Evolutionary conservation across 2,329 filamentous ascomycete genomes (phyloP).

Genomic region (Neocucurbitaria cava): DNA sequence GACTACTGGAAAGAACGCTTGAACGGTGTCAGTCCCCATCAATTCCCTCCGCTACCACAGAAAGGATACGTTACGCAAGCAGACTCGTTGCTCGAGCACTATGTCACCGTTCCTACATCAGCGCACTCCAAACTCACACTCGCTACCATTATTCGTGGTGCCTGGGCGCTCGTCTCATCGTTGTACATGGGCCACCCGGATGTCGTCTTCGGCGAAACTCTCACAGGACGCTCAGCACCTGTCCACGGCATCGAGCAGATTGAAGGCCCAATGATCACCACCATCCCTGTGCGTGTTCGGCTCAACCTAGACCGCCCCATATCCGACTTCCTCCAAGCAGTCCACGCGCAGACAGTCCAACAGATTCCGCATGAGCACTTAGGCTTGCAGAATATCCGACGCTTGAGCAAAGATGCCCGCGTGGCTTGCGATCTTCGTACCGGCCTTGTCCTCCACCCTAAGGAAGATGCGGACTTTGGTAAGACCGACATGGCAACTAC

Average conservation of each 20-base stretch:
- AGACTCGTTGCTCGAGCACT: conserved; percentile 60
- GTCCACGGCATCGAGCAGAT: conserved; percentile 60
- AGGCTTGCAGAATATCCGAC: conserved; percentile 66
- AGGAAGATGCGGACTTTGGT: conserved; percentile 34
- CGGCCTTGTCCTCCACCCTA: conserved; percentile 48
- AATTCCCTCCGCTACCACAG: conserved; percentile 59
- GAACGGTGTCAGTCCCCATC: conserved; percentile 53
- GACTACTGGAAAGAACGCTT: conserved; percentile 59
- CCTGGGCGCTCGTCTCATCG: conserved; percentile 66
- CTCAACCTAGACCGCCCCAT: conserved; percentile 54
- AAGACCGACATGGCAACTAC: conserved; percentile 20
- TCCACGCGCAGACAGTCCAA: conserved; percentile 64
- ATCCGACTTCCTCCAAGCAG: conserved; percentile 60
- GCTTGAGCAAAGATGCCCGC: conserved; percentile 43
- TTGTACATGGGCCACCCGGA: conserved; percentile 61
- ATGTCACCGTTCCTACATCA: conserved; percentile 47
- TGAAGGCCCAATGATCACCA: conserved; percentile 68
- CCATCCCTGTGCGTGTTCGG: conserved; percentile 62
- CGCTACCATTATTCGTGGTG: conserved; percentile 62
- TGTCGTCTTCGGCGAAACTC: conserved; percentile 66
- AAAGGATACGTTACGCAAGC: conserved; percentile 55
- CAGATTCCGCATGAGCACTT: conserved; percentile 71
- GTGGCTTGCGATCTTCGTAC: conserved; percentile 46
- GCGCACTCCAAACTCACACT: conserved; percentile 53
- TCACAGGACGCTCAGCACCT: conserved; percentile 62